These are phyloP conservation scores for Mortierella polycephala DNA, from an alignment of 371 early-diverging fungal genomes.

Conservation along the genomic window DNA sequence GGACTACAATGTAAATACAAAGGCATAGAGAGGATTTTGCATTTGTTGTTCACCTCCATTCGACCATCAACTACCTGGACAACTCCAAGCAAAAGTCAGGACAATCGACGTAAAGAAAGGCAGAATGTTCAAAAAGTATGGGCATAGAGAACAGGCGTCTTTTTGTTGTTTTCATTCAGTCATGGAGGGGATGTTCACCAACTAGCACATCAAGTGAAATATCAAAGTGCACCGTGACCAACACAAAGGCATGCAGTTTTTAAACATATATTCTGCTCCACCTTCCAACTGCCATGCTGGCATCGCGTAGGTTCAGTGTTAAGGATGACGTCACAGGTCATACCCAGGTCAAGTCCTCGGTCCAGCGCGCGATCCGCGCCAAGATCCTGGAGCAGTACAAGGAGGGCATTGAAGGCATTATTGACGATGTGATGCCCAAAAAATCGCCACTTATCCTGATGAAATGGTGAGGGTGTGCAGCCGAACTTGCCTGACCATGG, in stretches of 20 bases:
- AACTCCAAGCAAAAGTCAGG: slow-evolving; percentile 1
- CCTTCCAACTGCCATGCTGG: too few species aligned
- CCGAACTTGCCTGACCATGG: background rate
- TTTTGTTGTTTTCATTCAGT: background rate
- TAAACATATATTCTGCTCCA: too few species aligned
- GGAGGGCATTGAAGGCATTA: slow-evolving; percentile 82
- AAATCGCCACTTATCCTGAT: slow-evolving; percentile 85
- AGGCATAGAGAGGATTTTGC: background rate
- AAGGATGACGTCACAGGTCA: slow-evolving; percentile 86
- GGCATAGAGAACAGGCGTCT: background rate
- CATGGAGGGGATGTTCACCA: background rate
- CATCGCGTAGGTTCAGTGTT: slow-evolving; percentile 72
- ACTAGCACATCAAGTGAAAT: too few species aligned
- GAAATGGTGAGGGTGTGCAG: slow-evolving; percentile 75
- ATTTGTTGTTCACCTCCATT: background rate
- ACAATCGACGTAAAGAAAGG: background rate
- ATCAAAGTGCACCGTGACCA: too few species aligned
- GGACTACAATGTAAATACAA: slow-evolving; percentile 16
- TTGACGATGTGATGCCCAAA: slow-evolving; percentile 96
- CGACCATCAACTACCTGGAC: background rate
- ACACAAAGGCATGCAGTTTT: too few species aligned
- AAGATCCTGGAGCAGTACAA: slow-evolving; percentile 87
- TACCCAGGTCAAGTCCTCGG: slow-evolving; percentile 92
- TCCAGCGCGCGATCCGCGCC: slow-evolving; percentile 87
- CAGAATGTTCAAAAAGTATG: slow-evolving; percentile 47